Conservation (phyloP, 176 grass and related monocot genomes). For the Tillandsia fasciculata region DNA sequence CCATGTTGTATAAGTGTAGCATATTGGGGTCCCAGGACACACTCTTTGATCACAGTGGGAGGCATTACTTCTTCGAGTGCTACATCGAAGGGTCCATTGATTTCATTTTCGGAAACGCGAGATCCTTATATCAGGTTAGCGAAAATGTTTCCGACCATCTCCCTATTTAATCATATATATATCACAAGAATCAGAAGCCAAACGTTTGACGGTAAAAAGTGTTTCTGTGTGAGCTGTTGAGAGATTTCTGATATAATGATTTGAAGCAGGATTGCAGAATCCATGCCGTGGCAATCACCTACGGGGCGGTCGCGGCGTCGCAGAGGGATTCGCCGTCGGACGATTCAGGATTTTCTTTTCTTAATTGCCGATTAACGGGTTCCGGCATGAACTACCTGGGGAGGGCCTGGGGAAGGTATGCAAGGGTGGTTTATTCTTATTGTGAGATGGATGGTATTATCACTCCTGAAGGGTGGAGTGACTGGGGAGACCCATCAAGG, state of each 20-base stretch:
- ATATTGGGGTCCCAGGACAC: constrained; percentile 89
- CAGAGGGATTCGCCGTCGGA: constrained; percentile 73
- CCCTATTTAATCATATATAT: background rate
- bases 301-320: constrained; percentile 86
- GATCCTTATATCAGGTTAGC: constrained; percentile 74
- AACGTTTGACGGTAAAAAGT: no score
- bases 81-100: constrained; percentile 99
- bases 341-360: constrained; percentile 76
- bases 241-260: background rate
- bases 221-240: no score
- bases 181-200: background rate
- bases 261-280: constrained; percentile 57
- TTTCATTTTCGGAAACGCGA: constrained; percentile 86
- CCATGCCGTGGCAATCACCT: constrained; percentile 58
- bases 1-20: constrained; percentile 69
- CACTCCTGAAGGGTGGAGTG: constrained; percentile 73
- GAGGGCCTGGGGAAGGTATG: constrained; percentile 74
- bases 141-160: no score
- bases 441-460: constrained; percentile 70
- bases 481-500: constrained; percentile 74
- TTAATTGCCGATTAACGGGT: constrained; percentile 60
- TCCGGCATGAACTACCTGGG: constrained; percentile 81
- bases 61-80: constrained; percentile 68
- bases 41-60: constrained; percentile 79
- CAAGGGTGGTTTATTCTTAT: constrained; percentile 68